Percentiles rank a stretch among this genome's conserved stretches.
Evolutionary conservation across 2,329 filamentous ascomycete genomes (phyloP).

Genomic region (Nemania sp.): DNA sequence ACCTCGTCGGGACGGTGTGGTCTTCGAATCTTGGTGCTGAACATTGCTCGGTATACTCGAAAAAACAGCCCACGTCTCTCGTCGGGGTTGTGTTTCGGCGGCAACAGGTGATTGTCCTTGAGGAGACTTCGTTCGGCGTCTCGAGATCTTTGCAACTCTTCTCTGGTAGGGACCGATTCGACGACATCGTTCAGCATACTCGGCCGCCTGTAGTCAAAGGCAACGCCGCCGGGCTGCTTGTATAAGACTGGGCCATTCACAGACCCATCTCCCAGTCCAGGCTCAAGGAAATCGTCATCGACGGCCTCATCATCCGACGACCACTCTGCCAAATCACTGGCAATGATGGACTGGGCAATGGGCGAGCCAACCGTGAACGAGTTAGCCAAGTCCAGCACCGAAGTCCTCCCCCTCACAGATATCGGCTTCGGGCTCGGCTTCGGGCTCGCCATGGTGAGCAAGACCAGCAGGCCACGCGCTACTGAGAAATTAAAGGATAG

Average conservation of each 20-base stretch:
- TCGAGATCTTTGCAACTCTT: slow-evolving; percentile 61
- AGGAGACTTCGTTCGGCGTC: slow-evolving; percentile 65
- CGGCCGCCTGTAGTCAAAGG: slow-evolving; percentile 71
- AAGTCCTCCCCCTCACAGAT: slow-evolving; percentile 27
- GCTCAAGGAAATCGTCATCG: slow-evolving; percentile 40
- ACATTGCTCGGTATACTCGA: slow-evolving; percentile 50
- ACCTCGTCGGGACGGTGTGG: slow-evolving; percentile 47
- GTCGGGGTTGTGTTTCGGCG: slow-evolving; percentile 57
- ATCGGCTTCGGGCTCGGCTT: slow-evolving; percentile 35
- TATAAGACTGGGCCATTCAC: slow-evolving; percentile 62
- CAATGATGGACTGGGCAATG: slow-evolving; percentile 67
- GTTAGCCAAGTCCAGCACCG: slow-evolving; percentile 43
- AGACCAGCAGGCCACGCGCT: neutral
- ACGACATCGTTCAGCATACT: slow-evolving; percentile 65
- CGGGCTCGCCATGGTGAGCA: slow-evolving; percentile 32
- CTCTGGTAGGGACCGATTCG: slow-evolving; percentile 55
- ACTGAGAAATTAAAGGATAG: neutral
- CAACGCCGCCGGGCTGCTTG: slow-evolving; percentile 76
- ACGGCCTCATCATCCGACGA: slow-evolving; percentile 55
- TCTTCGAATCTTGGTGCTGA: slow-evolving; percentile 59
- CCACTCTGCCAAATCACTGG: slow-evolving; percentile 68
- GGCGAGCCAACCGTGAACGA: slow-evolving; percentile 66
- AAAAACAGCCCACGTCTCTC: slow-evolving; percentile 44
- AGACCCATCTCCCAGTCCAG: slow-evolving; percentile 40
- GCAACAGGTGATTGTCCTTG: slow-evolving; percentile 67